Evolutionary conservation across 2,329 filamentous ascomycete species (phyloP).

Genomic region (Mycosphaerella arachidis): DNA sequence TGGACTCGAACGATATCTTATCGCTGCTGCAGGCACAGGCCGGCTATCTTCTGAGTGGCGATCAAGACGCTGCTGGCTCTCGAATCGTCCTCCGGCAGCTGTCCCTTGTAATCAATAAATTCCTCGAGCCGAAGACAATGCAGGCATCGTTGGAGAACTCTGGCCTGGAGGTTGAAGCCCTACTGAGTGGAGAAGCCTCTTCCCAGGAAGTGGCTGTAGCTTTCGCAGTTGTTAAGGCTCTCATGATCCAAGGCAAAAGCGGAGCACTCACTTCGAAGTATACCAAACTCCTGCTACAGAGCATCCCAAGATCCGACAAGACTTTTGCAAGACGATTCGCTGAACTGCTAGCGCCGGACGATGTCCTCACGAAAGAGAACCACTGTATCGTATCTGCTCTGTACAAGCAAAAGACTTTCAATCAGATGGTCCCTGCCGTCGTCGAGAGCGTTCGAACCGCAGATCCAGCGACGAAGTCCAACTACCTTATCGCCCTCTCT

Average conservation of each 20-base stretch:
- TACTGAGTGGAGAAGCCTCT: conserved; percentile 34
- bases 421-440: conserved; percentile 54
- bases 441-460: conserved; percentile 49
- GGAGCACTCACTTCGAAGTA: conserved; percentile 41
- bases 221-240: conserved; percentile 59
- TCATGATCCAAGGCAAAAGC: conserved; percentile 53
- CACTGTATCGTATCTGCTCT: conserved; percentile 58
- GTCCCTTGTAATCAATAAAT: conserved; percentile 48
- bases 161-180: conserved; percentile 34
- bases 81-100: conserved; percentile 39
- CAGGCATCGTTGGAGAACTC: conserved; percentile 32
- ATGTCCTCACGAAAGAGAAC: conserved; percentile 57
- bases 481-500: conserved; percentile 60
- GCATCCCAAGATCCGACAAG: conserved; percentile 44
- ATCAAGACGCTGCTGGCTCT: conserved; percentile 1
- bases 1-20: conserved; percentile 26
- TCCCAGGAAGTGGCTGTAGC: conserved; percentile 49
- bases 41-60: conserved; percentile 14
- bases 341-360: conserved; percentile 56
- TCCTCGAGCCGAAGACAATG: conserved; percentile 38
- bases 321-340: conserved; percentile 55
- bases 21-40: conserved; percentile 24
- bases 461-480: conserved; percentile 47
- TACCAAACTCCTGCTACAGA: conserved; percentile 45
- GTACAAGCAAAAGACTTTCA: conserved; percentile 61